Evolutionary conservation across 352 stramenopile genomes (phyloP), one percentile per base, ranked within the genome.

Genomic region (Aphanomyces cochlioides): DNA sequence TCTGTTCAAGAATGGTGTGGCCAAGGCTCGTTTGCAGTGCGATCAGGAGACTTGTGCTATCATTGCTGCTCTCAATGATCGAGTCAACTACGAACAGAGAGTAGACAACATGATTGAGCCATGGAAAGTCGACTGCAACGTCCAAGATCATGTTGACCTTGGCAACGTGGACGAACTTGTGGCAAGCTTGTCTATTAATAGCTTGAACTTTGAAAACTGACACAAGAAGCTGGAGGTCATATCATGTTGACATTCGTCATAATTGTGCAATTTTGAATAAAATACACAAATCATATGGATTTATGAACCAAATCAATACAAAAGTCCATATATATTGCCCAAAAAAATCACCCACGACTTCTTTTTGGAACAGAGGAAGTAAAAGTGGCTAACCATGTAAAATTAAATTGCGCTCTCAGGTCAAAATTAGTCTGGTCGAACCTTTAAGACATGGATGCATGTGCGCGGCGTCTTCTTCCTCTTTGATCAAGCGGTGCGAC

Each of bases 141-240:
- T 61, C 54, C 5, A 40, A 45, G 13, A n/a, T n/a, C n/a, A n/a
- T n/a, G n/a, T n/a, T n/a, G n/a, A n/a, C n/a, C n/a, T n/a, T n/a
- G n/a, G n/a, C n/a, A n/a, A n/a, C n/a, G n/a, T n/a, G n/a, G n/a
- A n/a, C n/a, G n/a, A n/a, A n/a, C n/a, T n/a, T n/a, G n/a, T n/a
- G n/a, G n/a, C n/a, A 41, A 61, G 54, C 43, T 13, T 61, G 13
- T 61, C 17, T 7, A 40, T 61, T 17, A 17, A 61, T 36, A 7
- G 36, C 5, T 17, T 61, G 19, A 8, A 37, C 5, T 5, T 38
- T 19, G 54, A 28, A 41, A 37, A 38, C 28, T 21, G 43, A 21
- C 12, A 61, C 54, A 7, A 61, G 28, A 7, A 58, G 15, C 8
- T 61, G 54, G 12, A 61, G 54, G n/a, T n/a, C 36, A 61, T 40